Evolutionary conservation across 2,329 filamentous ascomycete genomes (phyloP), one percentile per base, ranked within the genome.

Genomic region (Phialophora tarda): DNA sequence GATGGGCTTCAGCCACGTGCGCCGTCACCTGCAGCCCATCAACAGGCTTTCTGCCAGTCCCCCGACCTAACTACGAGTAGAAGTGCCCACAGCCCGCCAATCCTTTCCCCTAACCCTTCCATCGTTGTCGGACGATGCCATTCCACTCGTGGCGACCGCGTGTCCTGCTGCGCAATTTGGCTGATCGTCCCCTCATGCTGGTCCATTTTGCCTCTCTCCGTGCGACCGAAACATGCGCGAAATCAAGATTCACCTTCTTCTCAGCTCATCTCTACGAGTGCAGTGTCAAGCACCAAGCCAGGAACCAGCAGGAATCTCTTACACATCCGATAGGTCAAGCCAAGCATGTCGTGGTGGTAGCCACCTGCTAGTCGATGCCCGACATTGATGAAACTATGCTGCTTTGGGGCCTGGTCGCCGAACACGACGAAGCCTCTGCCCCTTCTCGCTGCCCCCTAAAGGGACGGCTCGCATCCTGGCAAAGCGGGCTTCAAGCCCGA

Each of bases 331-430:
- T 47, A 59, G 57, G 57, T 23, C 48, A 28, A 48, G 41, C 57
- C 57, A 47, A 59, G 57, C 41, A 59, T 21, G 24, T 50, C 57
- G 41, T 21, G 48, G 24, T 28, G 48, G 48, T 51, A 7, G 48
- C 48, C 24, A 51, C 48, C 48, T 51, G 48, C 57, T 30, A 48
- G 57, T 34, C 57, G 26, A 47, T 26, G 57, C 47, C 32, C 57
- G 28, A 59, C n/a, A 34, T 59, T 50, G 41, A 26, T 50, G 24
- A 10, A 10, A 30, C 57, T 59, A 59, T 59, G 57, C 57, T 59
- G 41, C 28, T 48, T 59, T 59, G 24, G 26, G 57, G 26, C 57
- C 57, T 59, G 57, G 38, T 59, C 57, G 41, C 57, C 57, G 57
- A 50, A 38, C 41, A 21, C 57, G 14, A 32, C 7, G 41, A 17